Evolutionary conservation across 495 filamentous ascomycete species (phyloP).

Genomic region (Daldinia childiae): DNA sequence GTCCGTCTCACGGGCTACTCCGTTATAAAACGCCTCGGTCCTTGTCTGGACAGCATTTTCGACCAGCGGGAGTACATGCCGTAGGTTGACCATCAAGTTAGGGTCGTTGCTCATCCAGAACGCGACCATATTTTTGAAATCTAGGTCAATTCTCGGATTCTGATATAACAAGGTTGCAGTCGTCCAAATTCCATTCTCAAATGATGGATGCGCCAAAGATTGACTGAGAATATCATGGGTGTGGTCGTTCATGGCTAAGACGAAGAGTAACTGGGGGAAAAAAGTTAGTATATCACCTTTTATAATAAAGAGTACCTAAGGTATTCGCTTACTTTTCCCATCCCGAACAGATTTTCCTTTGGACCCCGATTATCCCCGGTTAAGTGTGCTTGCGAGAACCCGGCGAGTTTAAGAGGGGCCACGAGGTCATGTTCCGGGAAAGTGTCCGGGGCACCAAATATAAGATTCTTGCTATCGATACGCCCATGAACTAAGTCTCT

Average conservation of each 20-base stretch:
- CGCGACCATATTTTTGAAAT: neutral
- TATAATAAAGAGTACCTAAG: neutral
- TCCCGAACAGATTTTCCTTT: neutral
- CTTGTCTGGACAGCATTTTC: neutral
- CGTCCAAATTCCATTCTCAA: neutral
- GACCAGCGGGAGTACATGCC: neutral
- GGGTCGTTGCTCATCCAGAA: neutral
- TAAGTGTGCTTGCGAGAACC: neutral
- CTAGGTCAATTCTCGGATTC: neutral
- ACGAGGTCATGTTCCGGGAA: neutral
- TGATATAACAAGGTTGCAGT: neutral
- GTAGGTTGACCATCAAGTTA: neutral
- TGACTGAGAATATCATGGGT: neutral
- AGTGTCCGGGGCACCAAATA: neutral
- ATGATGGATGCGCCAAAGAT: neutral
- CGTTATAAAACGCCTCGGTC: neutral
- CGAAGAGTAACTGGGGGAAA: neutral
- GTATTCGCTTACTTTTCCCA: neutral
- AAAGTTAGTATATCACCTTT: neutral
- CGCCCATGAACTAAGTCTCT: neutral
- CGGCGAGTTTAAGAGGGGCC: neutral
- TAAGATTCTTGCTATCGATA: neutral
- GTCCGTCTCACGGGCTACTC: slow-evolving; percentile 1
- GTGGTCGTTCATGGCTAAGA: neutral
- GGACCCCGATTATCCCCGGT: neutral